Evolutionary conservation across 2,329 filamentous ascomycete species (phyloP).

Genomic region (Apiospora marii): DNA sequence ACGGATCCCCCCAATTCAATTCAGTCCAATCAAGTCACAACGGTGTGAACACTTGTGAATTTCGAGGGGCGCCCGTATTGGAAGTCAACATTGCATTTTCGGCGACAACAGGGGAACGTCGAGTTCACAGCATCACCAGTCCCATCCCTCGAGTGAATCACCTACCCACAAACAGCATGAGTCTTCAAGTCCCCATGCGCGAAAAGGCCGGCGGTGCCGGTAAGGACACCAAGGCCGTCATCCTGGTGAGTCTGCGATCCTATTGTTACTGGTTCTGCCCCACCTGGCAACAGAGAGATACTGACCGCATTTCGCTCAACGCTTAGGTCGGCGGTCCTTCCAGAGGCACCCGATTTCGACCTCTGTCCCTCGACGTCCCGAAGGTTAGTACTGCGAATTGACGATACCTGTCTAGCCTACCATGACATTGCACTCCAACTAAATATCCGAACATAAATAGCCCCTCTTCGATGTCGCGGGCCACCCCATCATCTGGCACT

Average conservation of each 20-base stretch:
- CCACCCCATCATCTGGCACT: slow-evolving; percentile 98
- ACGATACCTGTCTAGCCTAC: slow-evolving; percentile 14
- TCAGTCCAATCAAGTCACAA: slow-evolving; percentile 15
- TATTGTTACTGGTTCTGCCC: slow-evolving; percentile 27
- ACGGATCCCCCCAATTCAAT: slow-evolving; percentile 7
- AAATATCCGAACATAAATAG: slow-evolving; percentile 53
- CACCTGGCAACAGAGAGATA: slow-evolving; percentile 31
- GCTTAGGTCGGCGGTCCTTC: slow-evolving; percentile 90
- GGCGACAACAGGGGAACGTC: slow-evolving; percentile 12
- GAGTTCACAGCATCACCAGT: slow-evolving; percentile 4
- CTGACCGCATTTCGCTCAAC: slow-evolving; percentile 40
- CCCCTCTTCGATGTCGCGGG: slow-evolving; percentile 98
- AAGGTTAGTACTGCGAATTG: slow-evolving; percentile 68
- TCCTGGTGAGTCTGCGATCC: slow-evolving; percentile 67
- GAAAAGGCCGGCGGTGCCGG: slow-evolving; percentile 57
- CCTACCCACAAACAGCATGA: slow-evolving; percentile 50
- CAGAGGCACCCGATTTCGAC: slow-evolving; percentile 93
- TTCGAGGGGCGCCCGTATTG: slow-evolving; percentile 14
- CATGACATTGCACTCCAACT: neutral
- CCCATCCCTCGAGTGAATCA: neutral
- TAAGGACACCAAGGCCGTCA: slow-evolving; percentile 88
- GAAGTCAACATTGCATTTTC: slow-evolving; percentile 11
- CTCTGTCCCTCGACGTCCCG: slow-evolving; percentile 92
- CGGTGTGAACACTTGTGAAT: slow-evolving; percentile 21
- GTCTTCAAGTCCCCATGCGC: slow-evolving; percentile 64